Base-by-base conservation (phyloP, 2,329 filamentous ascomycete species). In the Trichothecium roseum region DNA sequence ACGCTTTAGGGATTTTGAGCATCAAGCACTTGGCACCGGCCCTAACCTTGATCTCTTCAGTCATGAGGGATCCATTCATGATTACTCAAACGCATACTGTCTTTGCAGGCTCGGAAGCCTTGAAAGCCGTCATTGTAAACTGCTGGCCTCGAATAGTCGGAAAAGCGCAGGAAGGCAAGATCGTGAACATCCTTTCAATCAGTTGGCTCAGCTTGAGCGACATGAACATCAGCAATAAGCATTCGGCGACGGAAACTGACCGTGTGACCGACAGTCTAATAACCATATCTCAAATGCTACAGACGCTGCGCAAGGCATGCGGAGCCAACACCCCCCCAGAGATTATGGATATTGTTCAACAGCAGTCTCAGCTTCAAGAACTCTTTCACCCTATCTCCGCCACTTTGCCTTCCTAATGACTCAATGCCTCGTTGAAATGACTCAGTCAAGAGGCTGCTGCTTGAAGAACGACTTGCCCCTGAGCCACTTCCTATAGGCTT, bases 391-490 rank as follows among this genome's bases (percentile, higher is more conserved):
- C 24, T 17, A 22, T 17, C n/a, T 14, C n/a, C 5, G 10, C 12
- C 15, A 14, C 22, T n/a, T n/a, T n/a, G n/a, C n/a, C n/a, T n/a
- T 34, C 6, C 30, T 17, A 20, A 32, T 4, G 34, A 18, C 15
- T 18, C 17, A 33, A 18, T n/a, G 8, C 15, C n/a, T 14, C 10
- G 18, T 13, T 5, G 31, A 24, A 34, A 36, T 40, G 20, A 9
- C 46, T 60, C 61, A 74, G 42, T 74, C 72, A 35, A 74, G 66
- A 31, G 80, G 76, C 56, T 81, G 77, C 67, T 95, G 88, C 61
- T 96, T 96, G 57, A 96, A 96, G 50, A 96, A 72, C 49, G 86
- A 94, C 65, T 95, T 96, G 14, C 89, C 89, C 42, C 79, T 74
- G 52, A 98, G 66, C 89, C 91, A 98, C 60, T 95, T 93, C 50